A percentile compares a stretch with the other conserved stretches of the same genome.
phyloP scores from a whole-genome alignment of 331 rosid species.

The Acacia concinna region DNA sequence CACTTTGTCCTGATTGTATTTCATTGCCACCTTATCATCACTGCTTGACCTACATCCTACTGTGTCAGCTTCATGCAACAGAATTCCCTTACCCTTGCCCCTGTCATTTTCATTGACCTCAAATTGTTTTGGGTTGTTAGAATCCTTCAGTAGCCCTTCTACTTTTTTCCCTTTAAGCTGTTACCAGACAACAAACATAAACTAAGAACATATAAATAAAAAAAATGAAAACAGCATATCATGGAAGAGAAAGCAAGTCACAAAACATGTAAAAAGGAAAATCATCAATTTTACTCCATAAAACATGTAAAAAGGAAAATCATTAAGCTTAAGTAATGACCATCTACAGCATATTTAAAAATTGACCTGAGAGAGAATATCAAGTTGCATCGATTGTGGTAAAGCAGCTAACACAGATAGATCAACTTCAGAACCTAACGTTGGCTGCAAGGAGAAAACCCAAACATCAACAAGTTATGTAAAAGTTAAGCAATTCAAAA shows the following conservation, averaged over 20 bases:
- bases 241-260: constrained; percentile 5
- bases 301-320: constrained; percentile 6
- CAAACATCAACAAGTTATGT: background rate
- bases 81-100: constrained; percentile 62
- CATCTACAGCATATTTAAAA: constrained; percentile 11
- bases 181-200: constrained; percentile 30
- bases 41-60: constrained; percentile 44
- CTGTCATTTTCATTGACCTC: constrained; percentile 41
- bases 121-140: constrained; percentile 45
- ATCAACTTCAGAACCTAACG: constrained; percentile 57
- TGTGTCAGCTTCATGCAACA: constrained; percentile 38
- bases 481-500: constrained; percentile 9
- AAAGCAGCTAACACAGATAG: constrained; percentile 65
- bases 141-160: constrained; percentile 41
- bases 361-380: constrained; percentile 63
- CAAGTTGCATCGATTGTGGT: constrained; percentile 63
- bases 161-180: constrained; percentile 52
- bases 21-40: constrained; percentile 33
- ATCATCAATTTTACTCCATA: background rate
- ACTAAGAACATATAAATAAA: constrained; percentile 20
- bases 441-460: constrained; percentile 45
- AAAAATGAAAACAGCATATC: constrained; percentile 2
- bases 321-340: background rate
- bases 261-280: constrained; percentile 9
- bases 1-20: constrained; percentile 41